Evolutionary conservation across 805 yeast genomes (phyloP), one percentile per base, ranked within the genome.

Genomic region (Pichia phayaonensis): DNA sequence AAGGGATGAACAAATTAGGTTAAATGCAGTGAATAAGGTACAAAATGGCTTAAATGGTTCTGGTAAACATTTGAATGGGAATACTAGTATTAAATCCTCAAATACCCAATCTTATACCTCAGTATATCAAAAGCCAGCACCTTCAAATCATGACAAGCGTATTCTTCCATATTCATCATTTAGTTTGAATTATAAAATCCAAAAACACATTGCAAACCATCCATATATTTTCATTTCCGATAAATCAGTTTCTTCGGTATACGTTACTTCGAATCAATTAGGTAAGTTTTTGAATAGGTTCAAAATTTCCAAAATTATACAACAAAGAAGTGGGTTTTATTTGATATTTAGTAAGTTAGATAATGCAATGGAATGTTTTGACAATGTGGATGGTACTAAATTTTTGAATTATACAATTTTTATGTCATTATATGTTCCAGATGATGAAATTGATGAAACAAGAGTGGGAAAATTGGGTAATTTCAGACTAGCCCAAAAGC

Each of bases 311-410:
- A 71, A 86, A 49, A 79, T 88, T 2, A 61, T 84, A 45, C 73
- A 80, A 4, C 90, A 85, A 55, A 65, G 64, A 43, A 63, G 74
- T 1, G 96, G 96, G 0, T 83, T 84, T 57, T 88, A 76, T 58
- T 71, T 88, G 39, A 81, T 86, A 1, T 89, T 89, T 65, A 80
- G 81, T 57, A 72, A 76, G 18, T 64, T 74, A 15, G 66, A 66
- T 36, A 86, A 83, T 53, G 84, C 87, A 29, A 76, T 76, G 54
- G 64, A 72, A 31, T 84, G 88, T 56, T 84, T 75, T 58, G 70
- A 73, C 27, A 68, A 72, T 38, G 84, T 80, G 63, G 86, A 85
- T 64, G 86, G 87, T 0, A 64, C 71, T 21, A 67, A 69, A 27
- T 70, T 81, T 29, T 66, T 66, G 44, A 77, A 71, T 27, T 79